Evolutionary conservation across 805 yeast species (phyloP).

Genomic region (Ogataea dorogensis): DNA sequence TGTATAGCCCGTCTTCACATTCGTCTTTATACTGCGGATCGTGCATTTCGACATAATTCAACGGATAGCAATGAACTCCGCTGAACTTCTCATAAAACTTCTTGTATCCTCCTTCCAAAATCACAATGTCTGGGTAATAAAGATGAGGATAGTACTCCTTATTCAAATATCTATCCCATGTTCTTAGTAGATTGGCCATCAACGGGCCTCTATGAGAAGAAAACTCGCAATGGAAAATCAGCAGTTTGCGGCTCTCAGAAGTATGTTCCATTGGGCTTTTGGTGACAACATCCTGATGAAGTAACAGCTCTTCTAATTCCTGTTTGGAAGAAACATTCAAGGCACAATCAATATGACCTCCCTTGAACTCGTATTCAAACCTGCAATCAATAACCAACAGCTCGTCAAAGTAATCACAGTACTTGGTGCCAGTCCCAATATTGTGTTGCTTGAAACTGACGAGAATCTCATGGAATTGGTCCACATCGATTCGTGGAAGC

Average conservation of each 20-base stretch:
- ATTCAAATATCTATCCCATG: slow-evolving; percentile 75
- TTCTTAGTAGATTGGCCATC: slow-evolving; percentile 83
- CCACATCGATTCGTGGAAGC: slow-evolving; percentile 65
- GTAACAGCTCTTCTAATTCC: slow-evolving; percentile 60
- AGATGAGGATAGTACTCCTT: slow-evolving; percentile 75
- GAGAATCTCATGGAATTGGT: slow-evolving; percentile 55
- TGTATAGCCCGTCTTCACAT: slow-evolving; percentile 42
- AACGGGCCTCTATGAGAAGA: slow-evolving; percentile 92
- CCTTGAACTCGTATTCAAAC: slow-evolving; percentile 85
- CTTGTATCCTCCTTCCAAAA: slow-evolving; percentile 90
- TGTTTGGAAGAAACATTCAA: slow-evolving; percentile 70
- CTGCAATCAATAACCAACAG: slow-evolving; percentile 78
- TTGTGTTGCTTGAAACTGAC: slow-evolving; percentile 38
- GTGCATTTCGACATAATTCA: slow-evolving; percentile 84
- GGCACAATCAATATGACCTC: slow-evolving; percentile 90
- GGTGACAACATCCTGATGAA: slow-evolving; percentile 24
- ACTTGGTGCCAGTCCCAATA: slow-evolving; percentile 32
- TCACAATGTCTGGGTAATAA: slow-evolving; percentile 83
- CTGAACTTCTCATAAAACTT: slow-evolving; percentile 59
- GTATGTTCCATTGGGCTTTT: slow-evolving; percentile 27
- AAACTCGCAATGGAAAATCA: slow-evolving; percentile 93
- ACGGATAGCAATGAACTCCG: slow-evolving; percentile 65
- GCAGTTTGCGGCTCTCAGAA: slow-evolving; percentile 39
- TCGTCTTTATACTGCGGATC: slow-evolving; percentile 50
- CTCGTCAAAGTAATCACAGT: slow-evolving; percentile 50